Evolutionary conservation across 192 early-diverging fungal genomes (phyloP), one percentile per base, ranked within the genome.

Genomic region (Mortierella alpina): DNA sequence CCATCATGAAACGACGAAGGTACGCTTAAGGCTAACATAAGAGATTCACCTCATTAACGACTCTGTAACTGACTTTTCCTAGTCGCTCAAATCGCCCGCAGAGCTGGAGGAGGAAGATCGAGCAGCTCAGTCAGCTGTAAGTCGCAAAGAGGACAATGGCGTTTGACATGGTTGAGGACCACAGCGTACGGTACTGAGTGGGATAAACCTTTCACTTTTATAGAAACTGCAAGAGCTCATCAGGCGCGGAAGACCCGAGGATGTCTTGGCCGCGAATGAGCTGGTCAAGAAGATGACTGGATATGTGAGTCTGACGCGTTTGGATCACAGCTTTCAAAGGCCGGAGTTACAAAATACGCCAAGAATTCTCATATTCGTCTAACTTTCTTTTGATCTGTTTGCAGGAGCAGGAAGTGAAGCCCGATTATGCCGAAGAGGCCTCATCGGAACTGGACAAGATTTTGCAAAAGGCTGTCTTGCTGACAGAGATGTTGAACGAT

Each of bases 261-360:
- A 97, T 74, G 82, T 99, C 50, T 91, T 92, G 50, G 95, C 98
- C 69, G 98, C 98, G 13, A 99, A 99, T 52, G 92, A 95, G 67
- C 82, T 99, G 62, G 99, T 99, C 93, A 99, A 99, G 82, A 87
- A 98, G 55, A 96, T 99, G 88, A 91, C 97, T 8, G 98, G 98
- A 55, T 99, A 97, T 75, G 73, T 75, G 62, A 42, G 73, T 66
- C 47, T 47, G 22, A 39, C 7, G 6, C 2, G 12, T 15, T 59
- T 4, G 10, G 31, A 31, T 31, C 31, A 31, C 31, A 31, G 3
- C 3, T 31, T 31, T 31, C 31, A 31, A 31, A 31, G 31, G 3
- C 31, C 31, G 31, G 31, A 3, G 31, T 31, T 31, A 31, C 31
- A 31, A 31, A 31, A 31, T 31, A 31, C 31, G 31, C 31, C 31